A percentile compares a stretch with the other conserved stretches of the same genome.
Conservation (phyloP, 192 early-diverging fungal genomes). For the Umbelopsis isabellina region DNA sequence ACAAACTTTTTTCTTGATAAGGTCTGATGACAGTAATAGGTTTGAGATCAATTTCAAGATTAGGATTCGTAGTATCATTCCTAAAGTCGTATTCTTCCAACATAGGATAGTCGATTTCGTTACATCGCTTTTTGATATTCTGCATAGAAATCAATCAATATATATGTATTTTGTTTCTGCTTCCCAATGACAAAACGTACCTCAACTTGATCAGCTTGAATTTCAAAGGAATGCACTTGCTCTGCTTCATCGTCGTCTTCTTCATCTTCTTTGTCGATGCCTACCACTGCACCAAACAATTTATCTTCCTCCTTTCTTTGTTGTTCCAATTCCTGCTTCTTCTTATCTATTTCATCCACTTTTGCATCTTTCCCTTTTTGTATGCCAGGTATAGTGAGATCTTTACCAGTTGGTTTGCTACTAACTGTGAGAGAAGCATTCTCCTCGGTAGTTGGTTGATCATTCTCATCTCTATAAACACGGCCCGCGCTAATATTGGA, state of each 20-base stretch:
- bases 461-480: slow-evolving; percentile 60
- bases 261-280: slow-evolving; percentile 64
- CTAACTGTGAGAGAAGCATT: slow-evolving; percentile 26
- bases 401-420: slow-evolving; percentile 62
- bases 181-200: slow-evolving; percentile 26
- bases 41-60: slow-evolving; percentile 84
- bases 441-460: slow-evolving; percentile 28
- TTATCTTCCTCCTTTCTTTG: slow-evolving; percentile 39
- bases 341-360: slow-evolving; percentile 21
- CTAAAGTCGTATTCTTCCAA: slow-evolving; percentile 99
- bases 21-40: slow-evolving; percentile 94
- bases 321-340: slow-evolving; percentile 30
- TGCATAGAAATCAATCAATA: slow-evolving; percentile 18
- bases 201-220: slow-evolving; percentile 66
- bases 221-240: slow-evolving; percentile 81
- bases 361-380: slow-evolving; percentile 52
- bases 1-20: slow-evolving; percentile 85
- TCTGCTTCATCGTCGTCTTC: slow-evolving; percentile 75
- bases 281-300: slow-evolving; percentile 49
- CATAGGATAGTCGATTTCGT: slow-evolving; percentile 90
- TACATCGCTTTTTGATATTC: slow-evolving; percentile 84
- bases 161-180: background rate
- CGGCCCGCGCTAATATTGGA: slow-evolving; percentile 67
- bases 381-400: slow-evolving; percentile 68
- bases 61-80: slow-evolving; percentile 62